Percentiles rank a stretch among this genome's conserved stretches.
phyloP scores from a whole-genome alignment of 768 basidiomycete species.

The Collybiopsis confluens region DNA sequence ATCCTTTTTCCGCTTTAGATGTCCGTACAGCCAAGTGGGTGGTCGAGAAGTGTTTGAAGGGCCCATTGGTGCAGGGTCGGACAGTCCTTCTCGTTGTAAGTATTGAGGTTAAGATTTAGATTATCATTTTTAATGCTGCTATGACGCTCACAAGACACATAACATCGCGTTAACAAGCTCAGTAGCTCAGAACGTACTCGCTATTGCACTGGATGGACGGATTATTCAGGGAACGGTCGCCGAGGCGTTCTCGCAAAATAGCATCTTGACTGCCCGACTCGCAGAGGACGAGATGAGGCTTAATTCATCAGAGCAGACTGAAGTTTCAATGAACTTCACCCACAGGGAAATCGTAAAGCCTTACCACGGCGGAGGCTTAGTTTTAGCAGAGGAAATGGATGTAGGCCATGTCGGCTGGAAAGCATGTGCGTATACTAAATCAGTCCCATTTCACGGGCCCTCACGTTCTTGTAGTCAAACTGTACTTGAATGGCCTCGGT shows the following conservation, averaged over 20 bases:
- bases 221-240: constrained; percentile 35
- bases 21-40: constrained; percentile 50
- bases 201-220: constrained; percentile 35
- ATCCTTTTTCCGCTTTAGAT: constrained; percentile 49
- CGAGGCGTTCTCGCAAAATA: constrained; percentile 25
- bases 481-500: constrained; percentile 20
- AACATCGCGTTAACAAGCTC: constrained; percentile 37
- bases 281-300: not conserved
- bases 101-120: too few relatives aligned
- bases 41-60: constrained; percentile 40
- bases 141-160: constrained; percentile 36
- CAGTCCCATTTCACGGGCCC: not conserved
- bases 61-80: constrained; percentile 34
- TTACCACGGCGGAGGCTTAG: constrained; percentile 32
- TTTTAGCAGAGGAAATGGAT: constrained; percentile 42
- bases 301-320: not conserved
- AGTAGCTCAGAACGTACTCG: constrained; percentile 39
- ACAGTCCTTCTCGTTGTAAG: constrained; percentile 40
- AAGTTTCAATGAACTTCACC: not conserved
- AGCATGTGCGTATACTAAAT: constrained; percentile 15
- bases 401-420: constrained; percentile 41
- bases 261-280: not conserved
- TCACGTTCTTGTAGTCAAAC: constrained; percentile 12
- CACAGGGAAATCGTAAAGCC: constrained; percentile 1
- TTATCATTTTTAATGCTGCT: too few relatives aligned